Evolutionary conservation across 345 rosid species (phyloP).

Genomic region (Pelargonium nanum): DNA sequence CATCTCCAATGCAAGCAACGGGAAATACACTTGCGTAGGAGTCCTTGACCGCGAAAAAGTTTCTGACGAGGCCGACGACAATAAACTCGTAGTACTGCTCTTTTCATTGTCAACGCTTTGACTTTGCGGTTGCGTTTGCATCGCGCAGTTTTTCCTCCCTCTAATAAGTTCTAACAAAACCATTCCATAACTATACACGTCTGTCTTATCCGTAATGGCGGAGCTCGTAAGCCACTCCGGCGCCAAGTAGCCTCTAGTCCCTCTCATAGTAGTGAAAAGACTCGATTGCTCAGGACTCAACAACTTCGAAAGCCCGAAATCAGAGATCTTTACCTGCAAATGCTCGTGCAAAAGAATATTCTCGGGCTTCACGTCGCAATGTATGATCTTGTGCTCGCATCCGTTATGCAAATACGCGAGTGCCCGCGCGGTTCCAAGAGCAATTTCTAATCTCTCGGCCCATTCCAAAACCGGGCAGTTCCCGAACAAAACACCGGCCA

Average conservation of each 20-base stretch:
- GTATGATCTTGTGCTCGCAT: constrained; percentile 12
- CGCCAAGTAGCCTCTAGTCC: constrained; percentile 9
- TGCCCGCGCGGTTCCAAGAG: constrained; percentile 15
- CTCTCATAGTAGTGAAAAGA: constrained; percentile 7
- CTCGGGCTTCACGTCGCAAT: constrained; percentile 12
- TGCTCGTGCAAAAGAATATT: constrained; percentile 7
- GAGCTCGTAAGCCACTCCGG: constrained; percentile 11
- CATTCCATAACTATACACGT: constrained; percentile 21
- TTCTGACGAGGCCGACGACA: background rate
- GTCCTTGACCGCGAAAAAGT: background rate
- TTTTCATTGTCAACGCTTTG: background rate
- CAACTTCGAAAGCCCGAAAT: constrained; percentile 9
- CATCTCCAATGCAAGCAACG: constrained; percentile 12
- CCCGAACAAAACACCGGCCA: constrained; percentile 10
- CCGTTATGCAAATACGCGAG: constrained; percentile 17
- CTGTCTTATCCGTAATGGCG: constrained; percentile 14
- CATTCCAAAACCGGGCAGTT: constrained; percentile 5
- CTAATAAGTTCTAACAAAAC: constrained; percentile 17
- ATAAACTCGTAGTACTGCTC: background rate
- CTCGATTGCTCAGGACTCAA: background rate
- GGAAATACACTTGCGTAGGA: constrained; percentile 6
- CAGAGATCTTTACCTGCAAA: constrained; percentile 5
- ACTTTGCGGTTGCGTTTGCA: background rate
- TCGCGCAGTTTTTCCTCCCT: constrained; percentile 9
- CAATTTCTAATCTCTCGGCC: constrained; percentile 16